Percentiles rank a stretch among this genome's conserved stretches.
Conservation (phyloP, 345 rosid species). For the Brassica rapa region DNA sequence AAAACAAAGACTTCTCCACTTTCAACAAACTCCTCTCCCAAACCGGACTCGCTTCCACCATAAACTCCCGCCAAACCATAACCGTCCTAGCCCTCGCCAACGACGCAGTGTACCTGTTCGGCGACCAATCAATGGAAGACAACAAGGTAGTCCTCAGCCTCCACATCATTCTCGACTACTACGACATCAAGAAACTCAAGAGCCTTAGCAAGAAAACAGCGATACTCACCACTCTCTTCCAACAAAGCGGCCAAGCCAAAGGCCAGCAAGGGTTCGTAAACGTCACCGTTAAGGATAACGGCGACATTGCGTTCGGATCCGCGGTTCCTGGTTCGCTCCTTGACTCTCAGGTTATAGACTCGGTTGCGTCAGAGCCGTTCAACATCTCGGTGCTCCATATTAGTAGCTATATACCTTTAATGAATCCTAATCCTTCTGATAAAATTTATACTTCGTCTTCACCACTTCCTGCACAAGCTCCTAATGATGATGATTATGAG, state of each 20-base stretch:
- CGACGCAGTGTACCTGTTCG: slow-evolving; percentile 57
- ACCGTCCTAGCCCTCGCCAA: slow-evolving; percentile 72
- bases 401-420: slow-evolving; percentile 47
- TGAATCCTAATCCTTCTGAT: not conserved
- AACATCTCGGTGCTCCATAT: slow-evolving; percentile 72
- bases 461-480: slow-evolving; percentile 23
- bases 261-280: slow-evolving; percentile 74
- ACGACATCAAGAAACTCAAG: slow-evolving; percentile 72
- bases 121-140: slow-evolving; percentile 51
- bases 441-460: slow-evolving; percentile 3
- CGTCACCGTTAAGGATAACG: slow-evolving; percentile 64
- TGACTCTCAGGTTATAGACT: slow-evolving; percentile 55
- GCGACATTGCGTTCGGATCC: slow-evolving; percentile 71
- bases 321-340: slow-evolving; percentile 64
- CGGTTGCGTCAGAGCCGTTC: slow-evolving; percentile 63
- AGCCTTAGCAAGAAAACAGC: slow-evolving; percentile 60
- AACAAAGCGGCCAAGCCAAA: slow-evolving; percentile 77
- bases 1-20: slow-evolving; percentile 59
- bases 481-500: slow-evolving; percentile 15
- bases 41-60: slow-evolving; percentile 71
- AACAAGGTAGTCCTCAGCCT: slow-evolving; percentile 65
- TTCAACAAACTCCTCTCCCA: slow-evolving; percentile 62
- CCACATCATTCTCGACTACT: slow-evolving; percentile 73
- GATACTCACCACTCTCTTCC: slow-evolving; percentile 75
- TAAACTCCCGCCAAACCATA: slow-evolving; percentile 73